These are phyloP conservation scores for Cochlearia excelsa DNA, from an alignment of 345 rosid species.

Conservation along the genomic window DNA sequence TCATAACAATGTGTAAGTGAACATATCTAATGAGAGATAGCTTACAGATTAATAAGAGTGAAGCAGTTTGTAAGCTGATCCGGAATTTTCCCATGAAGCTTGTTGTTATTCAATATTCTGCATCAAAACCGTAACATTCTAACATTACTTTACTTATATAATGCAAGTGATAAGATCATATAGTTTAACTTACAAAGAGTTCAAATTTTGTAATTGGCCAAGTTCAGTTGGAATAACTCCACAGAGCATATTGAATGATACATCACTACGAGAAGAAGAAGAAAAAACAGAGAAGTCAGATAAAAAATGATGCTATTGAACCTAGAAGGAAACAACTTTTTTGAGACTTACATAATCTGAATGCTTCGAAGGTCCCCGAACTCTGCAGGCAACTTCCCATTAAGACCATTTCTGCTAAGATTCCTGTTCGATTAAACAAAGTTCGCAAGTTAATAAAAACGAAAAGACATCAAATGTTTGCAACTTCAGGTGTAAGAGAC, in stretches of 20 bases:
- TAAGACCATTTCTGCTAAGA: conserved; percentile 63
- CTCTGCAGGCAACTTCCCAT: conserved; percentile 66
- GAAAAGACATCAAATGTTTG: neutral
- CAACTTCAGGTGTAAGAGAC: conserved; percentile 3
- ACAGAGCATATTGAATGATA: conserved; percentile 67
- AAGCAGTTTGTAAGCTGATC: conserved; percentile 77
- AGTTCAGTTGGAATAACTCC: conserved; percentile 71
- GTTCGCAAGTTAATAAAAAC: neutral
- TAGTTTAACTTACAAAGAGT: conserved; percentile 58
- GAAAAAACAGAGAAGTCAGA: neutral
- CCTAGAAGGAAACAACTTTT: neutral
- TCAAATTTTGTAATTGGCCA: conserved; percentile 78
- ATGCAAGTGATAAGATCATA: neutral
- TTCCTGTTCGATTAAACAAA: conserved; percentile 41
- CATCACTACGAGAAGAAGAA: conserved; percentile 47
- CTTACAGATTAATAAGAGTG: conserved; percentile 64
- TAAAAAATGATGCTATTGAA: neutral
- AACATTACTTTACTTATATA: neutral
- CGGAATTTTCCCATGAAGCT: conserved; percentile 75
- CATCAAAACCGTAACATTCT: neutral
- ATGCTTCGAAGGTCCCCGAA: conserved; percentile 83
- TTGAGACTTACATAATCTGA: conserved; percentile 50
- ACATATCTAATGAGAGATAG: neutral
- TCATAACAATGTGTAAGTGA: neutral
- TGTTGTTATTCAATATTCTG: conserved; percentile 77